phyloP scores from a whole-genome alignment of 345 rosid species.

The Viola odorata region DNA sequence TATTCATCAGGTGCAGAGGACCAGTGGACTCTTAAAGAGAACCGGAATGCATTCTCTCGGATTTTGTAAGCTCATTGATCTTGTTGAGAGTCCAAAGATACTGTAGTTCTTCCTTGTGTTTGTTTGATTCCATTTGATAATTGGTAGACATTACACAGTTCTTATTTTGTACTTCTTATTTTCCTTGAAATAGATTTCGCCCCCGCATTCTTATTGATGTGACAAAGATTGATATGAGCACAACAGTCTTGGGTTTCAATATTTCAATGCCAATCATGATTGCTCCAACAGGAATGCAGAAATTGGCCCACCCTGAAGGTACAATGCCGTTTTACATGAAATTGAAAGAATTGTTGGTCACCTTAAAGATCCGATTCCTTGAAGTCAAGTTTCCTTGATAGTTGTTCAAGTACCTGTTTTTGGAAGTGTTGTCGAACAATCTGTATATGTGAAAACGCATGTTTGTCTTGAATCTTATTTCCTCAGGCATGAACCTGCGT shows the following conservation, averaged over 20 bases:
- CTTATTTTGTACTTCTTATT: background rate
- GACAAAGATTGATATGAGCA: slow-evolving; percentile 68
- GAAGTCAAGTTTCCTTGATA: background rate
- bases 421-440: background rate
- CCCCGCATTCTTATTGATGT: slow-evolving; percentile 91
- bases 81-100: background rate
- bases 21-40: slow-evolving; percentile 86
- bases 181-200: slow-evolving; percentile 49
- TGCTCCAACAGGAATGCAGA: slow-evolving; percentile 94
- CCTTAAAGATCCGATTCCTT: background rate
- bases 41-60: slow-evolving; percentile 78
- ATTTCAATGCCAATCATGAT: slow-evolving; percentile 93
- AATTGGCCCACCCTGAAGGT: slow-evolving; percentile 98
- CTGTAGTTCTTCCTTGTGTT: background rate
- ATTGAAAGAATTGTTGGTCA: background rate
- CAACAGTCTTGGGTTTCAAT: slow-evolving; percentile 76
- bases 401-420: background rate
- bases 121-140: background rate
- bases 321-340: background rate
- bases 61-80: slow-evolving; percentile 49
- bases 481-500: background rate
- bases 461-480: background rate
- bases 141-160: background rate
- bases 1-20: slow-evolving; percentile 98
- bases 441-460: too few species aligned